These are phyloP conservation scores for Aspergillus biplanus DNA, from an alignment of 495 filamentous ascomycete species.

Conservation along the genomic window DNA sequence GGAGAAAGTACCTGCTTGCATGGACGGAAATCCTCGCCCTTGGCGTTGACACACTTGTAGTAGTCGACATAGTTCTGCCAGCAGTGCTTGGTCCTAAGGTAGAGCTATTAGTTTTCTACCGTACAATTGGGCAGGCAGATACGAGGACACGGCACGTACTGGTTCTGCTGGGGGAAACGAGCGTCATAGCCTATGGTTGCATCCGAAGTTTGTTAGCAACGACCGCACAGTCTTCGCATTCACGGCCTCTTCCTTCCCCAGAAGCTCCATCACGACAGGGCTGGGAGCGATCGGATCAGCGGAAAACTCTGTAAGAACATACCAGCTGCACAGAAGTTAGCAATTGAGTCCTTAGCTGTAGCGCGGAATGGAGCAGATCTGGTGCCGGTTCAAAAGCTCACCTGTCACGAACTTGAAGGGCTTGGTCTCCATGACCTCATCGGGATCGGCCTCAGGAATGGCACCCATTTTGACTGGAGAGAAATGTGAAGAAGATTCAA, in stretches of 20 bases:
- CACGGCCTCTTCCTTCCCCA: constrained; percentile 15
- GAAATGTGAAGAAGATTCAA: constrained; percentile 26
- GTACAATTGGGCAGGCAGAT: neutral
- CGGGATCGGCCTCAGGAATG: constrained; percentile 79
- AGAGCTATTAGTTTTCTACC: constrained; percentile 18
- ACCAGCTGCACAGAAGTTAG: constrained; percentile 53
- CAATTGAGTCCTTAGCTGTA: constrained; percentile 45
- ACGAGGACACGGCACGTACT: constrained; percentile 51
- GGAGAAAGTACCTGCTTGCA: constrained; percentile 80
- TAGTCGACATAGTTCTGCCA: constrained; percentile 99
- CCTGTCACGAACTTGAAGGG: constrained; percentile 99
- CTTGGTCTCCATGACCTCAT: constrained; percentile 86
- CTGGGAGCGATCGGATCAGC: constrained; percentile 21
- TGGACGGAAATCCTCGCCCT: constrained; percentile 98
- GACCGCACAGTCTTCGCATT: constrained; percentile 1
- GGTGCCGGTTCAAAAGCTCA: constrained; percentile 53
- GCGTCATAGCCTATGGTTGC: constrained; percentile 84
- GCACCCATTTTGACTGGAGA: constrained; percentile 49
- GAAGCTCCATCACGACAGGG: constrained; percentile 19
- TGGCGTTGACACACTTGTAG: constrained; percentile 97
- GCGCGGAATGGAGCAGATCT: constrained; percentile 28
- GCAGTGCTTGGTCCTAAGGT: constrained; percentile 74
- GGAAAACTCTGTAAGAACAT: constrained; percentile 32
- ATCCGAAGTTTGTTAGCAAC: constrained; percentile 39
- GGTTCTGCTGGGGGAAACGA: constrained; percentile 98